phyloP scores from a whole-genome alignment of 441 rosid species.

The Syzygium malaccense region DNA sequence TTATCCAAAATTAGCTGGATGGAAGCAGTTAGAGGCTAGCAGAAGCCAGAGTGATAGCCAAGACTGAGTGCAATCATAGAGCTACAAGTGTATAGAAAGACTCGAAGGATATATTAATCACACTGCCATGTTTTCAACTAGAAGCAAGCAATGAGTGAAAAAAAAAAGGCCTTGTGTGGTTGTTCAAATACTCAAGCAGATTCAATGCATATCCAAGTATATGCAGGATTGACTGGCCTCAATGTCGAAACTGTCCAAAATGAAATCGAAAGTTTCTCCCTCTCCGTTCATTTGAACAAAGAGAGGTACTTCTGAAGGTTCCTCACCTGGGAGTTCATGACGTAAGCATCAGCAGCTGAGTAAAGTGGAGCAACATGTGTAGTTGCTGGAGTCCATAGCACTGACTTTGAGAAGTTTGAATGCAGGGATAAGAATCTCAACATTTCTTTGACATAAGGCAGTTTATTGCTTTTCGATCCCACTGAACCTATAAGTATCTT shows the following conservation, averaged over 20 bases:
- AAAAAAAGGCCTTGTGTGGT: background rate
- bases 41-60: background rate
- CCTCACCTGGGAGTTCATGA: slow-evolving; percentile 85
- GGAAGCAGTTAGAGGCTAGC: background rate
- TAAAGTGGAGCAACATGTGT: slow-evolving; percentile 84
- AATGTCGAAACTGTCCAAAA: background rate
- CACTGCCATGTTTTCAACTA: background rate
- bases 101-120: background rate
- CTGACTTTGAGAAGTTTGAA: slow-evolving; percentile 56
- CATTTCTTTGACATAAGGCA: slow-evolving; percentile 66
- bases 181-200: background rate
- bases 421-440: slow-evolving; percentile 48
- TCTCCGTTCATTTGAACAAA: background rate
- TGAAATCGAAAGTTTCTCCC: background rate
- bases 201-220: background rate
- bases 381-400: slow-evolving; percentile 81
- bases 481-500: slow-evolving; percentile 90
- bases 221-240: background rate
- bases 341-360: slow-evolving; percentile 91
- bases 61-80: background rate
- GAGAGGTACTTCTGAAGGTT: background rate
- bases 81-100: background rate
- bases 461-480: slow-evolving; percentile 95
- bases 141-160: background rate
- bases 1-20: background rate